Percentiles rank a stretch among this genome's conserved stretches.
Evolutionary conservation across 1,139 yeast species (phyloP).

Genomic region (Nakaseomyces glabratus): DNA sequence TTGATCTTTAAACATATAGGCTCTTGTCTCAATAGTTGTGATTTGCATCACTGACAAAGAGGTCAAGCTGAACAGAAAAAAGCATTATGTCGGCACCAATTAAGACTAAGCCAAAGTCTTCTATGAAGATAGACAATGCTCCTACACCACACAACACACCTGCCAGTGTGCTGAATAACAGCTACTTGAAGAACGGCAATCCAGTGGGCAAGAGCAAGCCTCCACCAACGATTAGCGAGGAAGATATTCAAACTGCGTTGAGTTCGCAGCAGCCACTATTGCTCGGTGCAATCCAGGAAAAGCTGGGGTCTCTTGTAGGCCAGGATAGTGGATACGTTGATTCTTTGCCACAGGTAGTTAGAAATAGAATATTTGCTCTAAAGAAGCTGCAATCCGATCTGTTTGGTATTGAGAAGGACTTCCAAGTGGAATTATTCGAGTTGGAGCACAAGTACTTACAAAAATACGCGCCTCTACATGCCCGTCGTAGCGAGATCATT

Average conservation of each 20-base stretch:
- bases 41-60: background rate
- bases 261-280: conserved; percentile 22
- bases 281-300: conserved; percentile 70
- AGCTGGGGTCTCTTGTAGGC: conserved; percentile 77
- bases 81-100: conserved; percentile 29
- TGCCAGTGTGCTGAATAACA: conserved; percentile 63
- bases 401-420: conserved; percentile 77
- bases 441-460: conserved; percentile 74
- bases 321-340: conserved; percentile 80
- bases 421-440: conserved; percentile 79
- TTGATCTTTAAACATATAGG: no score
- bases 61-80: background rate
- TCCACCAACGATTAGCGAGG: conserved; percentile 57
- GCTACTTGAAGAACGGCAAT: conserved; percentile 60
- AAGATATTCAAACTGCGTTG: conserved; percentile 29
- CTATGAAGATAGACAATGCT: conserved; percentile 73
- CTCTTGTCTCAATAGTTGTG: no score
- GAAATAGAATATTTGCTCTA: conserved; percentile 70
- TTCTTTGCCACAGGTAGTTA: conserved; percentile 63
- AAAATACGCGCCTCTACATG: conserved; percentile 70
- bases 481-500: conserved; percentile 63
- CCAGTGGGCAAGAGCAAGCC: conserved; percentile 63
- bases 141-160: conserved; percentile 99
- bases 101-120: conserved; percentile 28
- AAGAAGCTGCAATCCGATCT: conserved; percentile 79